Evolutionary conservation across 2,329 filamentous ascomycete species (phyloP), one percentile per base, ranked within the genome.

Genomic region (Penicillium decumbens): DNA sequence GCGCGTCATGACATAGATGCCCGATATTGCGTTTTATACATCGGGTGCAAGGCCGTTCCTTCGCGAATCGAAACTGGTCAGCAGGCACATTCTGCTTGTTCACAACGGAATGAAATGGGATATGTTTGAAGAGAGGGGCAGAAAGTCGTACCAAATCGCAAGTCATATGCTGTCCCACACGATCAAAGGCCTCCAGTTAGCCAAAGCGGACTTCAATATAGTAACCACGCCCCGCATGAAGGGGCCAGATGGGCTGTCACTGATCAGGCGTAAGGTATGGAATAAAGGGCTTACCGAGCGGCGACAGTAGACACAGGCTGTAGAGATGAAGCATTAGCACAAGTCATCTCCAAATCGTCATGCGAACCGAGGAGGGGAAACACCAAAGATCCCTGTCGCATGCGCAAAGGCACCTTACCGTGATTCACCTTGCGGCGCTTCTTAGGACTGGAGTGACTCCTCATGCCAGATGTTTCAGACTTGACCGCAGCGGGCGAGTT

Each of bases 1-100:
- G 92, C 74, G 97, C 93, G 73, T 98, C 93, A 76, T 96, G 93
- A 73, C 93, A 98, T 59, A 98, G 80, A 73, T 98, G 93, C 64
- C 92, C 93, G 71, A 98, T 98, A 75, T 95, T 95, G 67, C 93
- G 86, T 76, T 97, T 98, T 74, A 97, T 89, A 78, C 93, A 98
- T 75, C 93, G 83, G 65, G 89, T 92, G 80, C 93, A 98, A 65
- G 93, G 93, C 69, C 93, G 86, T 77, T 95, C 89, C 89, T 95
- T 72, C 28, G 46, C 27, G 44, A n/a, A 47, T 48, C 10, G 4
- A 51, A 30, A 54, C 32, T 51, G 43, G 53, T 61, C 58, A 60
- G 51, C 52, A 54, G 41, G 48, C 29, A 43, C 37, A 41, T 54
- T 35, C 18, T 45, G 46, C 45, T 12, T 15, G 29, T 29, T 41